Evolutionary conservation across 257 asterid species (phyloP).

Genomic region (Osmanthus fragrans): DNA sequence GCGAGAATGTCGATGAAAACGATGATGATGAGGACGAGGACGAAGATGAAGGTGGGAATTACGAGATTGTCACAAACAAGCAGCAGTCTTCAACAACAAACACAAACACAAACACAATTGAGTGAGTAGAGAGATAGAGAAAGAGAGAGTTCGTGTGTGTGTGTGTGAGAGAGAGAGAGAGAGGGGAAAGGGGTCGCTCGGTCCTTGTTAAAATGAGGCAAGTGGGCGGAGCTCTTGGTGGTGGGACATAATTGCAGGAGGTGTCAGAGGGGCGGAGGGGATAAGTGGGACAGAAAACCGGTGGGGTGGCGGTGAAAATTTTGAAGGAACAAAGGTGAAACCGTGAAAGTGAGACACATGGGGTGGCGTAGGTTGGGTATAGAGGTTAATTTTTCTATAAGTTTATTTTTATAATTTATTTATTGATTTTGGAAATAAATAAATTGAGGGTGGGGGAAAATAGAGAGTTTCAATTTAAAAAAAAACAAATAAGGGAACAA

Average conservation of each 20-base stretch:
- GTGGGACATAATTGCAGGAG: constrained; percentile 35
- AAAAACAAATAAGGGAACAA: constrained; percentile 18
- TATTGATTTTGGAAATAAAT: constrained; percentile 50
- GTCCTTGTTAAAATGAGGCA: constrained; percentile 27
- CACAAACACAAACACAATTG: constrained; percentile 31
- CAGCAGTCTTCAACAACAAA: constrained; percentile 49
- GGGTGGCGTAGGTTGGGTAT: constrained; percentile 21
- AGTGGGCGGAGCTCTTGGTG: constrained; percentile 26
- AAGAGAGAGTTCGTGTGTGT: background rate
- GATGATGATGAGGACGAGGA: constrained; percentile 39
- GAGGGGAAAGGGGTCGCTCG: background rate
- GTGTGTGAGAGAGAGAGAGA: background rate
- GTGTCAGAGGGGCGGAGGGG: constrained; percentile 42
- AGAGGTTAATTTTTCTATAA: constrained; percentile 19
- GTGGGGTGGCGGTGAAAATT: constrained; percentile 35
- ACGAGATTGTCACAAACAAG: constrained; percentile 69
- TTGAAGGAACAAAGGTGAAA: constrained; percentile 12
- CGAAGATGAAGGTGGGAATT: constrained; percentile 47
- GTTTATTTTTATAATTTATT: constrained; percentile 49
- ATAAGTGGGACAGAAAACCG: constrained; percentile 28
- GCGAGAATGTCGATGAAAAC: constrained; percentile 32
- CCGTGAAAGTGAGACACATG: constrained; percentile 5
- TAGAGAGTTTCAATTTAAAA: constrained; percentile 24
- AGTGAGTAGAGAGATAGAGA: constrained; percentile 4
- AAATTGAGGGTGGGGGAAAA: constrained; percentile 30